phyloP scores from a whole-genome alignment of 257 asterid genomes.

The Lithospermum erythrorhizon region DNA sequence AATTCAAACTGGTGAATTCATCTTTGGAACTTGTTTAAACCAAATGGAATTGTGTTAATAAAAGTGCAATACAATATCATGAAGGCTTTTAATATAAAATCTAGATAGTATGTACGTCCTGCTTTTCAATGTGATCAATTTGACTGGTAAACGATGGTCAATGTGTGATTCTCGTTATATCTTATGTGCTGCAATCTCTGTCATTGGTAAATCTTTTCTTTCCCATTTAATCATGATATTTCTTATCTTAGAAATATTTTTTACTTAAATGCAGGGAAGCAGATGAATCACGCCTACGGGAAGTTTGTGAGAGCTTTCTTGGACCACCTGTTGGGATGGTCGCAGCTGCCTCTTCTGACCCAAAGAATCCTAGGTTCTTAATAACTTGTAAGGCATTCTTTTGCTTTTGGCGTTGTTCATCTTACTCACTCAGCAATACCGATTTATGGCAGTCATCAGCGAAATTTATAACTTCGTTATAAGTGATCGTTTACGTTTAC shows the following conservation, averaged over 20 bases:
- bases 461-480: too few relatives aligned
- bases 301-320: conserved; percentile 90
- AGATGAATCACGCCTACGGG: conserved; percentile 82
- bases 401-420: too few relatives aligned
- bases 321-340: conserved; percentile 94
- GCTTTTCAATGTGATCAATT: too few relatives aligned
- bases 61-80: too few relatives aligned
- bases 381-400: conserved; percentile 54
- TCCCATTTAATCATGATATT: too few relatives aligned
- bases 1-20: neutral
- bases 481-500: too few relatives aligned
- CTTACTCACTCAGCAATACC: too few relatives aligned
- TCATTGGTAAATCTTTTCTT: too few relatives aligned
- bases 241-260: neutral
- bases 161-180: neutral
- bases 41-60: neutral
- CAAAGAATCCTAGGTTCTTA: conserved; percentile 44
- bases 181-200: too few relatives aligned
- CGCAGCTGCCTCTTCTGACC: conserved; percentile 31
- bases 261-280: conserved; percentile 57
- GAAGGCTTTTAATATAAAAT: too few relatives aligned
- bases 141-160: neutral
- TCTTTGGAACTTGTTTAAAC: neutral
- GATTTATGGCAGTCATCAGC: too few relatives aligned
- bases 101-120: too few relatives aligned